A percentile compares a stretch with the other conserved stretches of the same genome.
phyloP scores from a whole-genome alignment of 768 basidiomycete genomes.

The Mycena rebaudengoi region DNA sequence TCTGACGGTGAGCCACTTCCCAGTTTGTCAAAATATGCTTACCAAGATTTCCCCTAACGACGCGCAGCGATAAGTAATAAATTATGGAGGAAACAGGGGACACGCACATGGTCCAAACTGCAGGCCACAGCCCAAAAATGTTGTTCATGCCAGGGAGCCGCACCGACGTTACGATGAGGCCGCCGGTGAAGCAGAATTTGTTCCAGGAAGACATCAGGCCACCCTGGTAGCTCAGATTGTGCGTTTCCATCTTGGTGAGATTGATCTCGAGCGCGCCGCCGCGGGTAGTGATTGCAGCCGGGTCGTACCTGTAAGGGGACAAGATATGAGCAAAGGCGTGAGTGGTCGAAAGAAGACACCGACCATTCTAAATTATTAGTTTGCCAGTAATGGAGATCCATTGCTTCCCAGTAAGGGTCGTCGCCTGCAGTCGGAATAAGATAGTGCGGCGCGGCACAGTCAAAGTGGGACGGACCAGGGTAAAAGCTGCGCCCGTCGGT shows the following conservation, averaged over 20 bases:
- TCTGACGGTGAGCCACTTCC: no score
- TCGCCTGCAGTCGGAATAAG: background rate
- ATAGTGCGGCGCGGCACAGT: slow-evolving; percentile 3
- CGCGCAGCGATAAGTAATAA: no score
- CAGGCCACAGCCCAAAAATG: slow-evolving; percentile 22
- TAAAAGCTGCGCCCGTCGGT: slow-evolving; percentile 74
- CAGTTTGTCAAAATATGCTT: no score
- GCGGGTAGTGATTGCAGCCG: slow-evolving; percentile 69
- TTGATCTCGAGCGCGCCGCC: slow-evolving; percentile 77
- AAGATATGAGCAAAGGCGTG: no score
- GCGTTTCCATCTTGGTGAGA: slow-evolving; percentile 65
- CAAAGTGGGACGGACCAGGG: slow-evolving; percentile 73
- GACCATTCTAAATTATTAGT: slow-evolving; percentile 45
- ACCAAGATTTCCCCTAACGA: slow-evolving; percentile 38
- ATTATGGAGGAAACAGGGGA: no score
- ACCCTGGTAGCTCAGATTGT: slow-evolving; percentile 71
- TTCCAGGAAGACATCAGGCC: slow-evolving; percentile 47
- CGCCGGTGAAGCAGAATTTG: slow-evolving; percentile 86
- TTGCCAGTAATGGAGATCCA: slow-evolving; percentile 75
- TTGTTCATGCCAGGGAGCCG: slow-evolving; percentile 50
- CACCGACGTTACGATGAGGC: slow-evolving; percentile 64
- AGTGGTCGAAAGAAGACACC: slow-evolving; percentile 23
- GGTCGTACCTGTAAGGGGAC: slow-evolving; percentile 64
- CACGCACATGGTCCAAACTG: slow-evolving; percentile 32
- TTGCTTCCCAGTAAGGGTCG: slow-evolving; percentile 49